phyloP scores from a whole-genome alignment of 2,329 filamentous ascomycete species.

The Arthrobotrys megalospora region DNA sequence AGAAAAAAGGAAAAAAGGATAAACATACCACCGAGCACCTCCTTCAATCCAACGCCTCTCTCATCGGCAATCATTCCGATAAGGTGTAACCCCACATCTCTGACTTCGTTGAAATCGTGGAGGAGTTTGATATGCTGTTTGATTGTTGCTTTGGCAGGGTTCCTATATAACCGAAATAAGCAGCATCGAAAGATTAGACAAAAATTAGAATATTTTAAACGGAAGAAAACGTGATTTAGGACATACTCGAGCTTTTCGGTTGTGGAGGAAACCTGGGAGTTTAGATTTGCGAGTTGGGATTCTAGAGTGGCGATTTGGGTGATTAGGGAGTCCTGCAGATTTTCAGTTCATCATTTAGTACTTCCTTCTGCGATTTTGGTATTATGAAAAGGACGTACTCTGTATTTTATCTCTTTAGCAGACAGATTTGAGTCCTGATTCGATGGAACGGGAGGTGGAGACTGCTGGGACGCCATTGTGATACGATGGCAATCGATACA shows the following conservation, averaged over 20 bases:
- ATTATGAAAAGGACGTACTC: constrained; percentile 21
- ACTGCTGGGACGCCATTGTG: constrained; percentile 40
- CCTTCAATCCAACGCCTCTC: constrained; percentile 72
- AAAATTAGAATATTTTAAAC: not conserved
- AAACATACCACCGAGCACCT: constrained; percentile 66
- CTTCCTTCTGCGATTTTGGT: not conserved
- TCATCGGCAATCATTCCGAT: constrained; percentile 78
- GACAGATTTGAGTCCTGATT: constrained; percentile 23
- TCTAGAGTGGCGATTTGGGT: constrained; percentile 70
- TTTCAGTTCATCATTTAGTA: no score
- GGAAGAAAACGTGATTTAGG: not conserved
- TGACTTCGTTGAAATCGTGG: constrained; percentile 80
- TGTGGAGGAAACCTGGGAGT: constrained; percentile 67
- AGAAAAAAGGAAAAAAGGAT: not conserved
- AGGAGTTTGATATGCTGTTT: constrained; percentile 76
- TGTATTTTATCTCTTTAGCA: constrained; percentile 43
- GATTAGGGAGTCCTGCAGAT: constrained; percentile 68
- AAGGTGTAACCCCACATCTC: constrained; percentile 77
- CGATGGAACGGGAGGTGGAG: constrained; percentile 8
- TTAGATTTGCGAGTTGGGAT: constrained; percentile 67
- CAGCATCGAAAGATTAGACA: not conserved
- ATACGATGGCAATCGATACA: not conserved
- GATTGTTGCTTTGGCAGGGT: constrained; percentile 72
- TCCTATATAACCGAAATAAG: constrained; percentile 43
- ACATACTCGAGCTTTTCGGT: constrained; percentile 65